These are phyloP conservation scores for Ballota nigra DNA, from an alignment of 257 asterid genomes.

Conservation along the genomic window DNA sequence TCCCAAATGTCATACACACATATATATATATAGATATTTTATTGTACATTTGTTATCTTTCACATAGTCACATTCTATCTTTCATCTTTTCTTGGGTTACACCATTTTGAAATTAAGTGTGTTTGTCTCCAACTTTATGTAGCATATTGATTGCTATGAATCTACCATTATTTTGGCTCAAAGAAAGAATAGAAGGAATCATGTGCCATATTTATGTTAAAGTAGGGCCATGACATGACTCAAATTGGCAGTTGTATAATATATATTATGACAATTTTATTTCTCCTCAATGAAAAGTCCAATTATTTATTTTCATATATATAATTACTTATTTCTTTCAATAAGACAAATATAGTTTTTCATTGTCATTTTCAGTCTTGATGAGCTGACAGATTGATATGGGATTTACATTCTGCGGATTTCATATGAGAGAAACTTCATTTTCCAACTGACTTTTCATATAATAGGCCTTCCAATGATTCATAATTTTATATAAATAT, in stretches of 20 bases:
- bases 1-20: background rate
- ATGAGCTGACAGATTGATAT: conserved; percentile 32
- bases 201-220: conserved; percentile 27
- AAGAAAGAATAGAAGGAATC: conserved; percentile 20
- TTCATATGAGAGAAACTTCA: conserved; percentile 31
- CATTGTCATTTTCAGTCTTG: conserved; percentile 36
- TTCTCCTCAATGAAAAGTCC: conserved; percentile 1
- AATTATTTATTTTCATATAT: background rate
- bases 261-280: background rate
- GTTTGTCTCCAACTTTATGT: conserved; percentile 20
- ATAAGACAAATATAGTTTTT: conserved; percentile 27
- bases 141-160: conserved; percentile 25
- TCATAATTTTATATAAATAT: background rate
- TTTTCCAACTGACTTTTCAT: conserved; percentile 32
- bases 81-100: background rate
- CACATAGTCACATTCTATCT: background rate
- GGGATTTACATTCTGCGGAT: conserved; percentile 28
- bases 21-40: background rate
- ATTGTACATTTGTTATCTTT: background rate
- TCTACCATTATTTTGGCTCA: conserved; percentile 4
- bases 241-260: conserved; percentile 21
- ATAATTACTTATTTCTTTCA: background rate
- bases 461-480: conserved; percentile 12
- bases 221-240: conserved; percentile 31
- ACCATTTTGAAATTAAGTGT: background rate